Base-by-base conservation (phyloP, 768 basidiomycete species). In the Podaxis sp. region DNA sequence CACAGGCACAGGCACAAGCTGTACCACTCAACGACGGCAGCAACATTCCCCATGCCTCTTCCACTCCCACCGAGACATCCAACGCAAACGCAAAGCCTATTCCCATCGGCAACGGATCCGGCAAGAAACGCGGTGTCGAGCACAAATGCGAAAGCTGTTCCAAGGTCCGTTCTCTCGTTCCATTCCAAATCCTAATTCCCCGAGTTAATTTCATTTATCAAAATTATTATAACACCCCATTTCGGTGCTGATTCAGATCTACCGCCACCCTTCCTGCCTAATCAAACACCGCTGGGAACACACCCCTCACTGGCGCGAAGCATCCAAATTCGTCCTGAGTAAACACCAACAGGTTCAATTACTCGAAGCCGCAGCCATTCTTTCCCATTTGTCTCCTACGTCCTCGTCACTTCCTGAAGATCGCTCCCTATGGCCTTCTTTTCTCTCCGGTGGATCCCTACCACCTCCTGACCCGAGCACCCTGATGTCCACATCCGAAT, bases 251-350 rank as follows among this genome's bases (percentile, higher is more conserved):
- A 38, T 52, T 15, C 71, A 92, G 90, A 87, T 92, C 41, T 94
- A 93, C 74, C 87, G 90, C 57, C 96, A 99, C 75, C 95, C 95
- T 2, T 93, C 91, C 12, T 98, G 96, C 75, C 80, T 99, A 53
- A 92, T 96, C 75, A 98, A 98, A 75, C 96, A 99, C 71, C 90
- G 96, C 37, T 99, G 96, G 96, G 96, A 98, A 71, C 94, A 96
- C 71, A 93, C 92, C 37, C 92, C 93, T 20, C 95, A 97, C 70
- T 99, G 96, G 96, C 89, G 91, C 49, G 93, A 95, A 72, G 91
- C 95, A 64, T 80, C 90, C 66, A 93, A 95, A 73, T 88, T 95
- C 68, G 86, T 95, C 36, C 80, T 98, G 62, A 93, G 89, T 75
- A 99, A 98, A 76, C 96, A 98, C 73, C 95, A 98, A 70, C 96